These are phyloP conservation scores for Rhizophagus clarus DNA, from an alignment of 192 early-diverging fungal species.

Conservation along the genomic window DNA sequence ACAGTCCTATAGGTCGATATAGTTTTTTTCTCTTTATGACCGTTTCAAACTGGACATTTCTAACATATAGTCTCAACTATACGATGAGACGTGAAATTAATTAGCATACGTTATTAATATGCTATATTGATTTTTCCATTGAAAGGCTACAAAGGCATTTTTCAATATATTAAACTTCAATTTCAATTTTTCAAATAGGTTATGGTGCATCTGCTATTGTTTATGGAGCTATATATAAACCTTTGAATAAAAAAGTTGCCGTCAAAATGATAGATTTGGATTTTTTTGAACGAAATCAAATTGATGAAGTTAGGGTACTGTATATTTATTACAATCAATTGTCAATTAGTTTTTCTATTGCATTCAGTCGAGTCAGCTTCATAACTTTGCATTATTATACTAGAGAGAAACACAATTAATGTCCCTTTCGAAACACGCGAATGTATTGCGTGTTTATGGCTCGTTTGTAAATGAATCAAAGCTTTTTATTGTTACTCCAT, in stretches of 20 bases:
- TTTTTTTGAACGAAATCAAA: slow-evolving; percentile 89
- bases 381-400: background rate
- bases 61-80: no score
- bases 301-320: slow-evolving; percentile 81
- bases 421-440: slow-evolving; percentile 84
- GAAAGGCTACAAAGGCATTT: background rate
- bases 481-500: slow-evolving; percentile 86
- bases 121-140: background rate
- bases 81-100: no score
- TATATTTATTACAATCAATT: background rate
- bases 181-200: slow-evolving; percentile 46
- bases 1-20: slow-evolving; percentile 22
- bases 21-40: background rate
- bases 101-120: no score
- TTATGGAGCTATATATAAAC: slow-evolving; percentile 77
- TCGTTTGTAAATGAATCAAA: slow-evolving; percentile 82
- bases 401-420: slow-evolving; percentile 85
- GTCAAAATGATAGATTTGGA: slow-evolving; percentile 90
- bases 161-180: slow-evolving; percentile 5
- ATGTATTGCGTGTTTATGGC: slow-evolving; percentile 80
- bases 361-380: background rate
- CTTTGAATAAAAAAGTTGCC: slow-evolving; percentile 65
- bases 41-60: no score
- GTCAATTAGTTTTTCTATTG: background rate
- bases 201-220: slow-evolving; percentile 89